Evolutionary conservation across 2,329 filamentous ascomycete species (phyloP).

Genomic region (Fusarium secorum): DNA sequence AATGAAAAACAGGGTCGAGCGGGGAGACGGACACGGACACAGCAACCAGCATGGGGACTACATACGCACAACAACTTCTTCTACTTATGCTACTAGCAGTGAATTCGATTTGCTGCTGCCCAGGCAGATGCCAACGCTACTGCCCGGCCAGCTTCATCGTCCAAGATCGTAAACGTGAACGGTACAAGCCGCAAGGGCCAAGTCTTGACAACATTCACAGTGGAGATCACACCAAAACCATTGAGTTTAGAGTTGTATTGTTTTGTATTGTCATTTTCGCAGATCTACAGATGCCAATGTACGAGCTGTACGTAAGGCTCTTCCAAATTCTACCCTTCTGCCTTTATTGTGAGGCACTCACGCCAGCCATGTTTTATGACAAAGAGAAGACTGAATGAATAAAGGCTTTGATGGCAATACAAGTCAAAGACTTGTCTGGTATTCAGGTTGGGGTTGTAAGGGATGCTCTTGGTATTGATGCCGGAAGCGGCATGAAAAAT

Average conservation of each 20-base stretch:
- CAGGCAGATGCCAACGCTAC: not conserved
- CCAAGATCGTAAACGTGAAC: not conserved
- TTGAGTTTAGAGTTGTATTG: conserved; percentile 10
- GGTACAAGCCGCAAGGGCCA: not conserved
- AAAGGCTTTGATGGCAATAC: not conserved
- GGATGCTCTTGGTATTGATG: conserved; percentile 9
- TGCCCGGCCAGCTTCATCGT: not conserved
- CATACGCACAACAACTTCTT: not conserved
- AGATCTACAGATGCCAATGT: conserved; percentile 22
- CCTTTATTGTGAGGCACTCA: not conserved
- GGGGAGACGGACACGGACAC: not conserved
- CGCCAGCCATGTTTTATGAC: not conserved
- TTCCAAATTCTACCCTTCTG: not conserved
- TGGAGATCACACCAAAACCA: not conserved
- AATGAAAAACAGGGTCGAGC: not conserved
- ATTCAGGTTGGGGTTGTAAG: conserved; percentile 9
- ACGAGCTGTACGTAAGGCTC: conserved; percentile 4
- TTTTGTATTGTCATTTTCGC: conserved; percentile 12
- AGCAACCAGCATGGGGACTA: not conserved
- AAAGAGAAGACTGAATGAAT: not conserved
- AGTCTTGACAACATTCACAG: not conserved
- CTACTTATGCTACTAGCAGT: not conserved
- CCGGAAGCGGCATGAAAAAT: conserved; percentile 13
- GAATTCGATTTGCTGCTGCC: not conserved
- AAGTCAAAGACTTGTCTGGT: not conserved